Conservation (phyloP, 108 stramenopile species). For the Fragilaria radians region DNA sequence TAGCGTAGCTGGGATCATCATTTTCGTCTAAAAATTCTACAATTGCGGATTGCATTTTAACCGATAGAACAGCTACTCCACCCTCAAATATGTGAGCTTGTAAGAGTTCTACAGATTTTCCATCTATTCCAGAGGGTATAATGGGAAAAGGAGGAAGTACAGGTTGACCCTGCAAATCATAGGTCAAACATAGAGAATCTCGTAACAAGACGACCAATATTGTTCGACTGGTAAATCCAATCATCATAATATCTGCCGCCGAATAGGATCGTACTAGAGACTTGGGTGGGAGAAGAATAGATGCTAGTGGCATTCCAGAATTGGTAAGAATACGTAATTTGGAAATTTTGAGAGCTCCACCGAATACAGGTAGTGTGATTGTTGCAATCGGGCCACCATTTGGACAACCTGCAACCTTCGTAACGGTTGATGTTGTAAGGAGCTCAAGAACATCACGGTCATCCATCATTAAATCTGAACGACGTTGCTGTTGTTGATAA, state of each 20-base stretch:
- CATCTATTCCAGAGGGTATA: conserved; percentile 26
- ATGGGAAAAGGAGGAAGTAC: conserved; percentile 69
- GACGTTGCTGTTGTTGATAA: background rate
- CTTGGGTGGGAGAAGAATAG: conserved; percentile 54
- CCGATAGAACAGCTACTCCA: conserved; percentile 65
- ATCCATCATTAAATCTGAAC: background rate
- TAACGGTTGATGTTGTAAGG: conserved; percentile 56
- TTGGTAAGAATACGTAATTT: conserved; percentile 70
- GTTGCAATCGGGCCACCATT: conserved; percentile 77
- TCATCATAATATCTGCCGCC: conserved; percentile 53
- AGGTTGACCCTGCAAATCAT: conserved; percentile 44
- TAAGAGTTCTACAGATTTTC: conserved; percentile 37
- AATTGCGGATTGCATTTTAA: conserved; percentile 53
- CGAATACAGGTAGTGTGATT: conserved; percentile 50
- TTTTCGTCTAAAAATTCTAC: conserved; percentile 79
- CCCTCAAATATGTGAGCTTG: conserved; percentile 67
- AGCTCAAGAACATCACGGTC: conserved; percentile 37
- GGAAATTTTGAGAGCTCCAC: conserved; percentile 19
- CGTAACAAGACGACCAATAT: conserved; percentile 54
- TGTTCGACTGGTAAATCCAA: conserved; percentile 70
- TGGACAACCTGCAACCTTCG: conserved; percentile 71
- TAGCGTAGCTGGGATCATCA: conserved; percentile 58
- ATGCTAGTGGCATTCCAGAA: conserved; percentile 42
- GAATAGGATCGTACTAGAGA: background rate
- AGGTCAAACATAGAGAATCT: conserved; percentile 69